These are phyloP conservation scores for Chaetomium fimeti DNA, from an alignment of 495 filamentous ascomycete species.

Conservation along the genomic window DNA sequence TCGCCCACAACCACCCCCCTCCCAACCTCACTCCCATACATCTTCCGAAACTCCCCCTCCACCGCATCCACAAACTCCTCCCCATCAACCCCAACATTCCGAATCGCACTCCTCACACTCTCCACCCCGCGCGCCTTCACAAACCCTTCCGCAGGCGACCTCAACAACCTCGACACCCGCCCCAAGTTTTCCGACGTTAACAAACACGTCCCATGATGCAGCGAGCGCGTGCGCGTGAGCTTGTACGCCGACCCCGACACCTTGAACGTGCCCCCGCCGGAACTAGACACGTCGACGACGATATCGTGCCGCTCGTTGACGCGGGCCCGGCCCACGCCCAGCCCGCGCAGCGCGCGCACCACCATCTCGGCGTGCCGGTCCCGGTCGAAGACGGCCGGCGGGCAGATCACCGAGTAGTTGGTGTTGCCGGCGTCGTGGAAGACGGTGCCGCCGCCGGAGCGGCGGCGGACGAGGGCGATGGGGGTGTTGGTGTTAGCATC, in stretches of 20 bases:
- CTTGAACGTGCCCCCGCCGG: conserved; percentile 56
- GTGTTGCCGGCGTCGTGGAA: conserved; percentile 91
- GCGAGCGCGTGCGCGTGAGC: conserved; percentile 68
- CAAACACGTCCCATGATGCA: conserved; percentile 92
- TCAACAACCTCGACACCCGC: conserved; percentile 62
- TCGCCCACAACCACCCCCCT: conserved; percentile 46
- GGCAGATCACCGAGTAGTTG: conserved; percentile 90
- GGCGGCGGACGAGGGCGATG: conserved; percentile 69
- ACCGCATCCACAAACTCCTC: conserved; percentile 54
- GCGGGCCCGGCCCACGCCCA: conserved; percentile 32
- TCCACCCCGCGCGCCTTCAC: conserved; percentile 85
- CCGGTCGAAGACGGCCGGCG: conserved; percentile 68
- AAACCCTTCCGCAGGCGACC: conserved; percentile 68
- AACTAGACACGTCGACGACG: conserved; percentile 57
- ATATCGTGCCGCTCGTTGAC: conserved; percentile 96
- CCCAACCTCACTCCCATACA: conserved; percentile 48
- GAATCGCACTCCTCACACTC: conserved; percentile 81
- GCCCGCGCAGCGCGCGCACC: conserved; percentile 64
- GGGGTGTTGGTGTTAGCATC: background rate
- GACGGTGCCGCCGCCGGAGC: conserved; percentile 87
- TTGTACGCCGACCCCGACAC: conserved; percentile 94
- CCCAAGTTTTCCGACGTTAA: conserved; percentile 68
- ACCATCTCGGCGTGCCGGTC: conserved; percentile 91
- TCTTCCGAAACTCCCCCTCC: conserved; percentile 49
- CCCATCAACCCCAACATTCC: conserved; percentile 63